These are phyloP conservation scores for Glycine soja DNA, from an alignment of 306 rosid species.

Conservation along the genomic window DNA sequence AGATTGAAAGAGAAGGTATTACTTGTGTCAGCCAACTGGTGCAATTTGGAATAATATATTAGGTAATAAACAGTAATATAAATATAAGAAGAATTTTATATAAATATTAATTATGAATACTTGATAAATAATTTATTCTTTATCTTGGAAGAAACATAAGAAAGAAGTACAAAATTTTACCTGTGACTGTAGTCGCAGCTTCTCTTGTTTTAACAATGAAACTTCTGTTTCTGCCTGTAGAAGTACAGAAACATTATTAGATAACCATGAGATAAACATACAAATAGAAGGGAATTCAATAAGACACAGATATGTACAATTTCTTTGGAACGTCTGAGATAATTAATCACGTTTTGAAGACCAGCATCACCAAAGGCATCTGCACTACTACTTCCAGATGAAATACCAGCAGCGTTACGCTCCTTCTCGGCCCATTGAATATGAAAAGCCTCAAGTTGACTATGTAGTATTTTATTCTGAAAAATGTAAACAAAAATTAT, in stretches of 20 bases:
- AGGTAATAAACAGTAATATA: not conserved
- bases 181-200: slow-evolving; percentile 83
- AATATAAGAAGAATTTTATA: not conserved
- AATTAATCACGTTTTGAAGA: slow-evolving; percentile 77
- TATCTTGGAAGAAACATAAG: not conserved
- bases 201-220: slow-evolving; percentile 85
- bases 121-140: not conserved
- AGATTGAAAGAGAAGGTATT: not conserved
- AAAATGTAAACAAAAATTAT: slow-evolving; percentile 17
- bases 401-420: slow-evolving; percentile 72
- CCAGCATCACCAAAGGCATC: slow-evolving; percentile 64
- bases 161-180: slow-evolving; percentile 50
- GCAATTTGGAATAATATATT: not conserved
- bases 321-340: slow-evolving; percentile 91
- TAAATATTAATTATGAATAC: not conserved
- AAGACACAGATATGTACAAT: slow-evolving; percentile 63
- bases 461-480: slow-evolving; percentile 89
- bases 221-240: slow-evolving; percentile 93
- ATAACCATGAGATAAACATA: slow-evolving; percentile 6
- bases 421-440: slow-evolving; percentile 89
- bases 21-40: slow-evolving; percentile 20
- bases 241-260: slow-evolving; percentile 36
- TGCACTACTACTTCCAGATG: slow-evolving; percentile 56
- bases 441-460: slow-evolving; percentile 90
- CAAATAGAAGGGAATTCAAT: not conserved